These are phyloP conservation scores for Clarireedia hainanense DNA, from an alignment of 2,329 filamentous ascomycete genomes.

Conservation along the genomic window DNA sequence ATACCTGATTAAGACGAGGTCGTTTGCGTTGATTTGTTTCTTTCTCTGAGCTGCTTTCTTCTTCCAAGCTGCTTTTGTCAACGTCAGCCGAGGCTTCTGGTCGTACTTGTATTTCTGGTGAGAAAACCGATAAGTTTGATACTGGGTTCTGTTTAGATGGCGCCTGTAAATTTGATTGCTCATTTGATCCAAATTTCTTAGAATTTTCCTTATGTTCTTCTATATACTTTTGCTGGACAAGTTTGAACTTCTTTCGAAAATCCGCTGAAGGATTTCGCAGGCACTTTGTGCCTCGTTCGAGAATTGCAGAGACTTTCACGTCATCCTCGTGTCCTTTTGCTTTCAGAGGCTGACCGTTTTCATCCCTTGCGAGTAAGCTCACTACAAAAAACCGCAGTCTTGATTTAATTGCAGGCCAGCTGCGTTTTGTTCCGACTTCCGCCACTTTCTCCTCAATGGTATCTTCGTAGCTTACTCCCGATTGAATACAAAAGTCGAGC, in stretches of 20 bases:
- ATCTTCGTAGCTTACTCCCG: not conserved
- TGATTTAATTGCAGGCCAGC: not conserved
- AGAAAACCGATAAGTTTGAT: not conserved
- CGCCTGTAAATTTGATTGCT: too few relatives aligned
- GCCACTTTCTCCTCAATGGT: not conserved
- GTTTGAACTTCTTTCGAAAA: too few relatives aligned
- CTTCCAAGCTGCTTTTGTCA: not conserved
- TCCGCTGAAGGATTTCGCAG: too few relatives aligned
- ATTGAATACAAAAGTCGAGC: slow-evolving; percentile 5
- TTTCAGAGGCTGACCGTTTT: too few relatives aligned
- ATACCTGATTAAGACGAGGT: not conserved
- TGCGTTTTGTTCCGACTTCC: not conserved
- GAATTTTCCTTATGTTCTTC: too few relatives aligned
- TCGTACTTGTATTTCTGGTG: not conserved
- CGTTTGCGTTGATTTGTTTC: not conserved
- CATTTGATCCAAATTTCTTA: too few relatives aligned
- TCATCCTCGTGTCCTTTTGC: too few relatives aligned
- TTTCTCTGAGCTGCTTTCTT: not conserved
- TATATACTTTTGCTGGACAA: too few relatives aligned
- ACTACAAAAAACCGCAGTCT: not conserved
- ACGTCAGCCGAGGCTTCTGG: not conserved
- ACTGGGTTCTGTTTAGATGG: too few relatives aligned
- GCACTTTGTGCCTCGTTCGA: too few relatives aligned
- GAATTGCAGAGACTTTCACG: too few relatives aligned
- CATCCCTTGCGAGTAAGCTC: not conserved